Conservation (phyloP, 1,284 basidiomycete species). For the Agaricales sp. region DNA sequence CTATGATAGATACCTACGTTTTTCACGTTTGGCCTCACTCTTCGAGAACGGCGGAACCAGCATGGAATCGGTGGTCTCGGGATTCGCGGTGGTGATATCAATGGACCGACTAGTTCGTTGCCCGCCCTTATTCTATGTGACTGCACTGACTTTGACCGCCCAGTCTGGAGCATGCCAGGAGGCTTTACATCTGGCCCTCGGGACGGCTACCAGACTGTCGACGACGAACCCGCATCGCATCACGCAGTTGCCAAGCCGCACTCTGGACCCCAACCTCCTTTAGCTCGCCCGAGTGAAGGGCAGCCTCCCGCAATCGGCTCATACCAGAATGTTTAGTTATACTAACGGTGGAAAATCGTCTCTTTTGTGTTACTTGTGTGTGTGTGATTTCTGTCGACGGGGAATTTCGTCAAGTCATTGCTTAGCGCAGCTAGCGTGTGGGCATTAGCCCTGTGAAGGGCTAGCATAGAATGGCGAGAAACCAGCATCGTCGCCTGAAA, state of each 20-base stretch:
- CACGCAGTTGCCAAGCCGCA: constrained; percentile 22
- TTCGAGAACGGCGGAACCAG: constrained; percentile 54
- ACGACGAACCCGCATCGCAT: constrained; percentile 39
- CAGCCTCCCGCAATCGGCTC: constrained; percentile 15
- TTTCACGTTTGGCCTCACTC: constrained; percentile 39
- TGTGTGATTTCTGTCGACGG: too few species aligned
- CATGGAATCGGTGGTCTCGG: constrained; percentile 42
- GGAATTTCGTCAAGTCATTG: too few species aligned
- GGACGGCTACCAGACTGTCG: constrained; percentile 67
- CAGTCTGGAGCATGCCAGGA: constrained; percentile 83
- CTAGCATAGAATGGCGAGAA: too few species aligned
- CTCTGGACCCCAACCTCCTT: constrained; percentile 20
- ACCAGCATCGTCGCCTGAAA: too few species aligned
- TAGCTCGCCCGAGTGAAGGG: constrained; percentile 13
- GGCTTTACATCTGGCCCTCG: constrained; percentile 53
- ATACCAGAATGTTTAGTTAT: constrained; percentile 13
- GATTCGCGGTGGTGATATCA: constrained; percentile 38
- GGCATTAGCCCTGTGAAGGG: too few species aligned
- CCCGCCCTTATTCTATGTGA: not conserved
- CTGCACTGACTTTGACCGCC: constrained; percentile 5
- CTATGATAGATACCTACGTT: constrained; percentile 44
- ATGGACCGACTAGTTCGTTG: constrained; percentile 51
- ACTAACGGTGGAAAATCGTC: not conserved
- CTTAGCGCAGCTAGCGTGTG: too few species aligned
- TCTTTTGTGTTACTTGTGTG: too few species aligned